Base-by-base conservation (phyloP, 306 rosid species). In the Trichosanthes truncata region DNA sequence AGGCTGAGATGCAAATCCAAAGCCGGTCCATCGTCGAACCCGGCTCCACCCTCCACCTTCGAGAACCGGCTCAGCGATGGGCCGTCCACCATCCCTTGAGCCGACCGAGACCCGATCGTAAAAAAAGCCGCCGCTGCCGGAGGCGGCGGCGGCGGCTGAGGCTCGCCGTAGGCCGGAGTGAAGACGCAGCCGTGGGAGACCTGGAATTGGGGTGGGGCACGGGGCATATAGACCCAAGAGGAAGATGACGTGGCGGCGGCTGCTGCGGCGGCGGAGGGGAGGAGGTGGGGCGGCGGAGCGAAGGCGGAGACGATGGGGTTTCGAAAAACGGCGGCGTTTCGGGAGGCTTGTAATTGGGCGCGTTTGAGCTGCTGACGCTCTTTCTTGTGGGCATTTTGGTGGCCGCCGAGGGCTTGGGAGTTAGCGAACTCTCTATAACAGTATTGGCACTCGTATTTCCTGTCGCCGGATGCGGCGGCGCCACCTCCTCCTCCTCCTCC, bases 341-440 rank as follows among this genome's bases (percentile, higher is more conserved):
- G 72, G 2, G 89, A 82, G 63, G 99, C 97, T 23, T 93, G 99
- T 31, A 96, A 83, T 81, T 96, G 99, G 1, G 98, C 98, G 0
- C 99, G 90, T 78, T 96, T 96, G 56, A 91, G 93, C 52, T 96
- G 99, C 63, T 96, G 99, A 31, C 99, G 84, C 85, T 96, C 99
- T 78, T 96, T 96, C 87, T 93, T 93, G 90, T 96, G 99, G 2
- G 99, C 99, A 91, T 96, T 96, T 40, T 96, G 99, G 85, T 96
- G 99, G 6, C 99, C 99, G 0, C 99, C 99, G 45, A 96, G 93
- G 9, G 99, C 99, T 87, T 96, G 99, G 45, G 99, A 93, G 80
- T 96, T 96, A 8, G 97, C 96, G 53, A 96, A 96, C 87, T 96
- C 98, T 20, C 99, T 74, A 79, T 87, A 90, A 69, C 99, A 96